These are phyloP conservation scores for Centaurea solstitialis DNA, from an alignment of 129 eudicot genomes.

Conservation along the genomic window DNA sequence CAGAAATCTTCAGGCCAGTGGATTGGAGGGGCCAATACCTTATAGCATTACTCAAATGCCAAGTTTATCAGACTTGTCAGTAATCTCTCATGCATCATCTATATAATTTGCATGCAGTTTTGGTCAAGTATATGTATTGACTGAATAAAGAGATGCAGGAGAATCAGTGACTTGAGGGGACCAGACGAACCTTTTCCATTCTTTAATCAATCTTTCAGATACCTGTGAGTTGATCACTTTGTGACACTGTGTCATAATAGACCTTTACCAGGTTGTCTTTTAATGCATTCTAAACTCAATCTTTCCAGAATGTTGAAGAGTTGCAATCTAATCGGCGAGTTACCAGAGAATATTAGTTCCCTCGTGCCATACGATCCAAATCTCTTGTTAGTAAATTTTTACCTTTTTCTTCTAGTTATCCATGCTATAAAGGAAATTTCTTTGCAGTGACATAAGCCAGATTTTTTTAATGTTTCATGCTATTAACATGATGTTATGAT, in stretches of 20 bases:
- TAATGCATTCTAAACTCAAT: not conserved
- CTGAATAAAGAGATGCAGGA: conserved; percentile 39
- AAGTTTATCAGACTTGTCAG: conserved; percentile 53
- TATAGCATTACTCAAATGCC: conserved; percentile 41
- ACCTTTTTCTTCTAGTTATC: not conserved
- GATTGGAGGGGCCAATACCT: conserved; percentile 68
- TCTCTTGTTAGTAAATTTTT: conserved; percentile 45
- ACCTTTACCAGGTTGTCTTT: not conserved
- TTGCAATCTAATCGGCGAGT: conserved; percentile 52
- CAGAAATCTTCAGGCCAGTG: conserved; percentile 64
- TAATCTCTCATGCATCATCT: not conserved
- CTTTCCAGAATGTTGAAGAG: conserved; percentile 61
- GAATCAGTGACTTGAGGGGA: conserved; percentile 53
- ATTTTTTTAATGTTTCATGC: not conserved
- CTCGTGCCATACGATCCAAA: no score
- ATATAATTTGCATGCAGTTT: not conserved
- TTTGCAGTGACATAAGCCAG: not conserved
- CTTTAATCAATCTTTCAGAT: conserved; percentile 31
- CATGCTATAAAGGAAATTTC: not conserved
- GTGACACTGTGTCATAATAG: not conserved
- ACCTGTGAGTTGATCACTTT: conserved; percentile 28
- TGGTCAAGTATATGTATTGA: not conserved
- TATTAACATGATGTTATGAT: not conserved
- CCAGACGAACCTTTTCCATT: not conserved
- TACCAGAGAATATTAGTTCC: conserved; percentile 44